Evolutionary conservation across 2,329 filamentous ascomycete genomes (phyloP).

Genomic region (Xylariaceae sp.): DNA sequence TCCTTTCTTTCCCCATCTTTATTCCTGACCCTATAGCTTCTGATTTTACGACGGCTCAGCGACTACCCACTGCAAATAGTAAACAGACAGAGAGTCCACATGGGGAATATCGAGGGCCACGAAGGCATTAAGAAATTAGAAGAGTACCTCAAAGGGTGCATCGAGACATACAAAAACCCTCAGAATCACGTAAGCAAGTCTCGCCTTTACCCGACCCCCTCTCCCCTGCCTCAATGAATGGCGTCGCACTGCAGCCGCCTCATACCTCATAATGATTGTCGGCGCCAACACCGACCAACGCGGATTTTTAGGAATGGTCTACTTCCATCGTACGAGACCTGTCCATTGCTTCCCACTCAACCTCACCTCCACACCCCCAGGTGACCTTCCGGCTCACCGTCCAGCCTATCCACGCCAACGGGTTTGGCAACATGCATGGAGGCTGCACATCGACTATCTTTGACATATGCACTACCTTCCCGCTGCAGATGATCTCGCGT

Average conservation of each 20-base stretch:
- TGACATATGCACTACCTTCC: conserved; percentile 67
- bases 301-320: conserved; percentile 51
- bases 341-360: conserved; percentile 46
- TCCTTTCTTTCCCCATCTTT: too few species aligned
- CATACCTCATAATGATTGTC: neutral
- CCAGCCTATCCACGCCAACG: conserved; percentile 58
- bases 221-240: neutral
- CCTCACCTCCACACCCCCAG: conserved; percentile 44
- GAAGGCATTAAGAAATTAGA: conserved; percentile 20
- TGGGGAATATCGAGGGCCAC: neutral
- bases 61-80: conserved; percentile 1
- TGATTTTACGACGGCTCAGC: neutral
- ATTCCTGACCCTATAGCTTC: too few species aligned
- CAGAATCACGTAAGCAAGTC: conserved; percentile 20
- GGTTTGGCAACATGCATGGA: conserved; percentile 62
- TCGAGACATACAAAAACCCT: conserved; percentile 14
- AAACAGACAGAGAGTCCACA: neutral
- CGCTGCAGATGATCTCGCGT: conserved; percentile 60
- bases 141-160: conserved; percentile 13
- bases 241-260: neutral
- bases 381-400: conserved; percentile 57
- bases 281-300: neutral
- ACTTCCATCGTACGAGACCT: conserved; percentile 49
- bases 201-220: neutral
- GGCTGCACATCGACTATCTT: conserved; percentile 71